A percentile compares a stretch with the other conserved stretches of the same genome.
These are phyloP conservation scores for Rasamsonia emersonii DNA, from an alignment of 2,329 filamentous ascomycete species.

Conservation along the genomic window DNA sequence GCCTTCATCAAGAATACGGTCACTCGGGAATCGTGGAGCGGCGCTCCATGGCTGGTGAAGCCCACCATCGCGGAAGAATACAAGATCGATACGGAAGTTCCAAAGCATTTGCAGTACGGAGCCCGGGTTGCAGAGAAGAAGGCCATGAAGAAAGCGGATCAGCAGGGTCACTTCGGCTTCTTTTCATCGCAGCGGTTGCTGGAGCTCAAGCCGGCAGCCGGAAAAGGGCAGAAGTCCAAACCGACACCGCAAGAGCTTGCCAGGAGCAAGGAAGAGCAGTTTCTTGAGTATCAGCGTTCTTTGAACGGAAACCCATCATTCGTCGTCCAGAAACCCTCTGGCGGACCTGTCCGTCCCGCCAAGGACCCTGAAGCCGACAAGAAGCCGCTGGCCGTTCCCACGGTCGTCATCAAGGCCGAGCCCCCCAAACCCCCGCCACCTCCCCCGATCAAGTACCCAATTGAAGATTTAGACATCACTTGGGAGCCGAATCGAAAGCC, in stretches of 20 bases:
- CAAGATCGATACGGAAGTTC: constrained; percentile 79
- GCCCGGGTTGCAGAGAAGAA: constrained; percentile 71
- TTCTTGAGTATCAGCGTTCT: constrained; percentile 41
- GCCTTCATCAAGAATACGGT: constrained; percentile 94
- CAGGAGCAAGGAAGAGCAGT: constrained; percentile 37
- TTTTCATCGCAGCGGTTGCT: constrained; percentile 51
- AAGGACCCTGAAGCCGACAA: constrained; percentile 26
- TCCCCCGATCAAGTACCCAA: constrained; percentile 82
- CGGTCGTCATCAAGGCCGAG: constrained; percentile 38
- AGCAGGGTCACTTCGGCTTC: constrained; percentile 44
- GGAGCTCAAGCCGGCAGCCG: constrained; percentile 61
- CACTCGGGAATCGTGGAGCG: constrained; percentile 84
- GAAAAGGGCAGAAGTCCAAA: constrained; percentile 59
- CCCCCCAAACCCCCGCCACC: constrained; percentile 54
- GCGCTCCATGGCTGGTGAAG: constrained; percentile 95
- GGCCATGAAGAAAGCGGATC: constrained; percentile 53
- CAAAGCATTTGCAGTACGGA: constrained; percentile 71
- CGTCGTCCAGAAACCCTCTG: constrained; percentile 17
- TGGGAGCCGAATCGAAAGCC: constrained; percentile 54
- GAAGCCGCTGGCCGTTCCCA: constrained; percentile 24
- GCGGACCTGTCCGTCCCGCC: constrained; percentile 21
- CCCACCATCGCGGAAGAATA: constrained; percentile 73
- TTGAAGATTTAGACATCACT: constrained; percentile 80
- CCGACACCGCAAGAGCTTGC: constrained; percentile 37
- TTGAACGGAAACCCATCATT: constrained; percentile 38